Evolutionary conservation across 129 eudicot genomes (phyloP).

Genomic region (Oenanthe sinensis): DNA sequence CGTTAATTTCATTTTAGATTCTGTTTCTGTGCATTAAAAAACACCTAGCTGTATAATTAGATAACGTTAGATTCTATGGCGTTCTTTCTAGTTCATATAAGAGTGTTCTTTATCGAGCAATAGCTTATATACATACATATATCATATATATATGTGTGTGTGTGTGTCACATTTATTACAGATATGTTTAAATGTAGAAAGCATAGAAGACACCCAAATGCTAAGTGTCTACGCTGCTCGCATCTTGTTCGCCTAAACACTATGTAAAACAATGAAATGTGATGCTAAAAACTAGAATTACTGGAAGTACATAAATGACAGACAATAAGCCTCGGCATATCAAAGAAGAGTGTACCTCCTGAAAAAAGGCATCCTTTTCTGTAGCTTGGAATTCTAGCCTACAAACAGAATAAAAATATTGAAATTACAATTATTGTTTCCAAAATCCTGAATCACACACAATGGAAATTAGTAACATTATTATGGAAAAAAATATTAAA

Average conservation of each 20-base stretch:
- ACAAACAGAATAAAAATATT: conserved; percentile 21
- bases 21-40: too few species aligned
- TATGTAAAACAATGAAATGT: not conserved
- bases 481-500: not conserved
- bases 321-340: not conserved
- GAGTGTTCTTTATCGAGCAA: too few species aligned
- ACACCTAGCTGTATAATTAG: too few species aligned
- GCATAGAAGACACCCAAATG: not conserved
- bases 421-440: conserved; percentile 9
- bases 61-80: too few species aligned
- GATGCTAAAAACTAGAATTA: not conserved
- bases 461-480: not conserved
- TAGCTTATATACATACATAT: too few species aligned
- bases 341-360: conserved; percentile 48
- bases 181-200: not conserved
- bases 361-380: conserved; percentile 67
- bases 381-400: conserved; percentile 84
- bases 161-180: not conserved
- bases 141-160: too few species aligned
- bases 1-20: too few species aligned
- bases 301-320: not conserved
- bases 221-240: not conserved
- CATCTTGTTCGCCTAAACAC: not conserved
- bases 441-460: not conserved
- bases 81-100: too few species aligned